A percentile compares a stretch with the other conserved stretches of the same genome.
phyloP scores from a whole-genome alignment of 2,329 filamentous ascomycete genomes.

The Taxawa tesnikishii region DNA sequence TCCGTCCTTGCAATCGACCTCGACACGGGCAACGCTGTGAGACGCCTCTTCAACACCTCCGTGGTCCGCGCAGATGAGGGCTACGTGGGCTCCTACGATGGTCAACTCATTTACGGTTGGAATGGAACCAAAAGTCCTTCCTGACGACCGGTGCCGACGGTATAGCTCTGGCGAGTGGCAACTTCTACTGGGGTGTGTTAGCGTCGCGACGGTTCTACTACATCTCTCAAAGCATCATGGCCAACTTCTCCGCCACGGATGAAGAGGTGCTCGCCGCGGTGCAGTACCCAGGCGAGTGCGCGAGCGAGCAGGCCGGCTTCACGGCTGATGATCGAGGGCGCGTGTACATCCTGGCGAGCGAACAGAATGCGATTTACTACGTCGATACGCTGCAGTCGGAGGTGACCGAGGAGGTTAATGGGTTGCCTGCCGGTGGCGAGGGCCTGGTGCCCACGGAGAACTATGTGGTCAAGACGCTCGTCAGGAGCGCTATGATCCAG shows the following conservation, averaged over 20 bases:
- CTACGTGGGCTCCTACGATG: slow-evolving; percentile 26
- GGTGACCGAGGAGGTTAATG: slow-evolving; percentile 23
- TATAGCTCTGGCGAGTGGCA: slow-evolving; percentile 27
- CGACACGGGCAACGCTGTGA: slow-evolving; percentile 20
- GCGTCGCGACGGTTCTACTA: slow-evolving; percentile 29
- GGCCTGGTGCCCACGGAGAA: slow-evolving; percentile 21
- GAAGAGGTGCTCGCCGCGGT: slow-evolving; percentile 23
- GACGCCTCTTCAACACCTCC: slow-evolving; percentile 25
- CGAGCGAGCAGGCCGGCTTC: slow-evolving; percentile 29
- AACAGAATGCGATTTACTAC: slow-evolving; percentile 33
- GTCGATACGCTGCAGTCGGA: slow-evolving; percentile 25
- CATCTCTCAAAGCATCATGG: slow-evolving; percentile 21
- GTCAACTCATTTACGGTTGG: slow-evolving; percentile 15
- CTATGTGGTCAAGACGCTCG: slow-evolving; percentile 28
- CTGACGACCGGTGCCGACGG: slow-evolving; percentile 14
- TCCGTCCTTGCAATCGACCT: slow-evolving; percentile 28
- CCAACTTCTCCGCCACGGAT: slow-evolving; percentile 21
- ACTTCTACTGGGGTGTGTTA: slow-evolving; percentile 31
- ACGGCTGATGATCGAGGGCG: slow-evolving; percentile 28
- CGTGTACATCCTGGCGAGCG: slow-evolving; percentile 28
- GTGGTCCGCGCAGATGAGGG: slow-evolving; percentile 25
- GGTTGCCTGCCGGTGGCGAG: slow-evolving; percentile 17
- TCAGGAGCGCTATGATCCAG: slow-evolving; percentile 28
- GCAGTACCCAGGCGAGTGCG: slow-evolving; percentile 26
- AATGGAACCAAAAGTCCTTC: slow-evolving; percentile 14